Percentiles rank a stretch among this genome's conserved stretches.
These are phyloP conservation scores for Arachis monticola DNA, from an alignment of 331 rosid species.

Conservation along the genomic window DNA sequence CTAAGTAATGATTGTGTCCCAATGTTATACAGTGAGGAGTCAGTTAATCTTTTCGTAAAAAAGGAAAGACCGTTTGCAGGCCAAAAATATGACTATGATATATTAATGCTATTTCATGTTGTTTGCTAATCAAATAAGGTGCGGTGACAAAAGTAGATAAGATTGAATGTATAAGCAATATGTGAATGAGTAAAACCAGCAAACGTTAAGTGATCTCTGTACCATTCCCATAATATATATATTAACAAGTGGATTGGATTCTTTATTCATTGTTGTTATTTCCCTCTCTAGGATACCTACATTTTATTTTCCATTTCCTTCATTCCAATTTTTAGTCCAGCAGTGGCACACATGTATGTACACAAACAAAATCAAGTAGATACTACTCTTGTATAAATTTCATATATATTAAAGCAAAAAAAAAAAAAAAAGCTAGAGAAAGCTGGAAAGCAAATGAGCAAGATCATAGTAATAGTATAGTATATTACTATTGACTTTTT, in stretches of 20 bases:
- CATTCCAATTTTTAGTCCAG: background rate
- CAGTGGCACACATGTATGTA: no score
- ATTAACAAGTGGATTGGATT: conserved; percentile 4
- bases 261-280: conserved; percentile 6
- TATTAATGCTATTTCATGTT: no score
- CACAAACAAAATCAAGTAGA: background rate
- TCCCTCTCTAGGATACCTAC: conserved; percentile 6
- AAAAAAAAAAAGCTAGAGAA: no score
- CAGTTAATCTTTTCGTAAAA: background rate
- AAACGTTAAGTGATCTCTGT: conserved; percentile 12
- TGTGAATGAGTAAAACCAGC: conserved; percentile 4
- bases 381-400: background rate
- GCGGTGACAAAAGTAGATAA: background rate
- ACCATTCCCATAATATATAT: no score
- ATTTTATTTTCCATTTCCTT: background rate
- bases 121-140: background rate
- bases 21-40: background rate
- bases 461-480: no score
- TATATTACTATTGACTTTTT: no score
- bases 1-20: no score
- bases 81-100: no score
- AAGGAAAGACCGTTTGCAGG: no score
- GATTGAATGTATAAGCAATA: background rate
- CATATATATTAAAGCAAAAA: no score
- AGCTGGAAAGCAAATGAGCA: background rate